These are phyloP conservation scores for Barbatosphaeria neglecta DNA, from an alignment of 495 filamentous ascomycete genomes.

Conservation along the genomic window DNA sequence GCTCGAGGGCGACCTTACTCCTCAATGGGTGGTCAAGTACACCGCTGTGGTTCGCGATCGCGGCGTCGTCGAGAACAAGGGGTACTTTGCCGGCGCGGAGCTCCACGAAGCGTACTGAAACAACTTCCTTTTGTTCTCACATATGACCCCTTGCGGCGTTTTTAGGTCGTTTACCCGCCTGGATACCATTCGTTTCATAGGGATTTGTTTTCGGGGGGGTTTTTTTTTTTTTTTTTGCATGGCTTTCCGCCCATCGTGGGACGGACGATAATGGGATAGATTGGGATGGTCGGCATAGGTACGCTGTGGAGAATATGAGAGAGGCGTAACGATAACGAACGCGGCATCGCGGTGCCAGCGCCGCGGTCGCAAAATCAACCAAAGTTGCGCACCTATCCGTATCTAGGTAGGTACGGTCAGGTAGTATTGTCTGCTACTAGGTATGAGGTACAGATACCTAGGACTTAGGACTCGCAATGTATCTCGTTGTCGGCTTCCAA, in stretches of 20 bases:
- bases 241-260: too few species aligned
- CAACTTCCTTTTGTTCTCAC: constrained; percentile 2
- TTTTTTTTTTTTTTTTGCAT: not conserved
- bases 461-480: not conserved
- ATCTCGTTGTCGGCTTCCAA: not conserved
- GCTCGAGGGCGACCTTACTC: constrained; percentile 63
- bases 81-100: constrained; percentile 82
- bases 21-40: constrained; percentile 95
- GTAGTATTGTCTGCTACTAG: too few species aligned
- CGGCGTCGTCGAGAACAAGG: constrained; percentile 98
- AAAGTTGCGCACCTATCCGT: too few species aligned
- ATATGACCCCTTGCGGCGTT: not conserved
- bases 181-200: not conserved
- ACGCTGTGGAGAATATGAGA: too few species aligned
- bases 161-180: not conserved
- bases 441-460: too few species aligned
- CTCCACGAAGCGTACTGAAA: constrained; percentile 24
- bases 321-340: too few species aligned
- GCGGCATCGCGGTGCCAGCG: too few species aligned
- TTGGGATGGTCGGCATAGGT: too few species aligned
- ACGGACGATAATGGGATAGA: too few species aligned
- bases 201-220: not conserved
- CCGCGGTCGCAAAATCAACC: too few species aligned
- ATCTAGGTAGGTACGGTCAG: too few species aligned
- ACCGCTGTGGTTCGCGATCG: constrained; percentile 92